Evolutionary conservation across 2,329 filamentous ascomycete genomes (phyloP), one percentile per base, ranked within the genome.

Genomic region (Aureobasidium sp.): DNA sequence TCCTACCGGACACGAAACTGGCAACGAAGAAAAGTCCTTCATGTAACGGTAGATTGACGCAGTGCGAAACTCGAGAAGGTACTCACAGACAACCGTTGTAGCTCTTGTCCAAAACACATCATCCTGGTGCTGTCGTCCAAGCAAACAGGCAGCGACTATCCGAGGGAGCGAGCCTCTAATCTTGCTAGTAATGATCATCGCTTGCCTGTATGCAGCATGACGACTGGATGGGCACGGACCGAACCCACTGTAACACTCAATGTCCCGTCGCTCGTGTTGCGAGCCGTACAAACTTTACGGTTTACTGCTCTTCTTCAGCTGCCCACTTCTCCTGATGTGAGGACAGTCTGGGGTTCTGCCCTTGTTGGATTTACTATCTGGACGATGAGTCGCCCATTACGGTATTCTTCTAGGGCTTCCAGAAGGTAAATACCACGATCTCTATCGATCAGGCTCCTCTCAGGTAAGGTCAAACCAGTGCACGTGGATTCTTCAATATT

Each of bases 391-490:
- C 4, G 14, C 44, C 44, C 21, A 19, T 25, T 48, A n/a, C 22
- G 32, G 44, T 37, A 30, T 25, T 12, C 22, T 48, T 27, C 32
- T 48, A 48, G 44, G 44, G 44, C 44, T 48, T 48, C 30, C 27
- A 22, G 32, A 48, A 48, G 44, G n/a, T 2, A 17, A 7, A 25
- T 14, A 4, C 16, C 44, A 25, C 32, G 32, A 48, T 48, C 22
- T 24, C 30, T 48, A 37, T 27, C 44, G 4, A 19, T 27, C 19
- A 35, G 30, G 37, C 37, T n/a, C 12, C 14, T 14, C 21, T 12
- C 10, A 27, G 44, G 30, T 37, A 48, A 37, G 42, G 42, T 30
- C 29, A 12, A 21, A 29, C 8, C 21, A 47, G 21, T 35, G 44
- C 32, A 17, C 22, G 16, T n/a, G 6, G 29, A 32, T 17, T 24